A percentile compares a stretch with the other conserved stretches of the same genome.
Evolutionary conservation across 768 basidiomycete species (phyloP).

Genomic region (Serendipita indica): DNA sequence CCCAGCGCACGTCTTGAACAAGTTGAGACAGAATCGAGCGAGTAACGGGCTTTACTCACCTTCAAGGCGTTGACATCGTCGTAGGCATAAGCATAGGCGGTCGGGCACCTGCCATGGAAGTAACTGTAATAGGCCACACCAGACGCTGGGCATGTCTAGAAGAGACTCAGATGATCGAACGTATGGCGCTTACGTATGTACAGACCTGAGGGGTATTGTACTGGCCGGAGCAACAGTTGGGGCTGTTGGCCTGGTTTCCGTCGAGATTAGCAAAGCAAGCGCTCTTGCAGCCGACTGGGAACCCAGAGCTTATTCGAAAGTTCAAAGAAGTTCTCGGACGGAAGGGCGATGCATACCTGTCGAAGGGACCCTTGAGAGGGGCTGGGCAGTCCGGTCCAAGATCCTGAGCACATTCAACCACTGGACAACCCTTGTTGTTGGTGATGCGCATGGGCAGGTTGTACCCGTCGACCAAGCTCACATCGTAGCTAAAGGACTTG

Average conservation of each 20-base stretch:
- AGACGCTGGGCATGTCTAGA: conserved; percentile 41
- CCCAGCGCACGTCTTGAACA: no score
- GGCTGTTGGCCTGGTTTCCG: conserved; percentile 36
- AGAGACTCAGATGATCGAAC: no score
- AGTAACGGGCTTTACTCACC: no score
- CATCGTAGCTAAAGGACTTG: conserved; percentile 20
- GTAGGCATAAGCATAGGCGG: conserved; percentile 38
- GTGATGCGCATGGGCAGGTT: conserved; percentile 40
- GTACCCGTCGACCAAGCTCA: conserved; percentile 50
- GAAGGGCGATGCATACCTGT: conserved; percentile 19
- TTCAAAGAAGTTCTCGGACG: no score
- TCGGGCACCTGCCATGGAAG: conserved; percentile 35
- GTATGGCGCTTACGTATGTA: no score
- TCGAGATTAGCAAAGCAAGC: conserved; percentile 35
- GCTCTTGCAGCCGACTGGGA: conserved; percentile 45
- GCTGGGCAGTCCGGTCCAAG: conserved; percentile 42
- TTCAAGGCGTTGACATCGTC: no score
- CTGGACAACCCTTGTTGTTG: conserved; percentile 39
- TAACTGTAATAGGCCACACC: conserved; percentile 29
- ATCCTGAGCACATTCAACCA: conserved; percentile 47
- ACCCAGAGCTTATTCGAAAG: no score
- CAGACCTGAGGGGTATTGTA: conserved; percentile 35
- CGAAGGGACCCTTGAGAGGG: conserved; percentile 37
- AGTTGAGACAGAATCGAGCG: no score
- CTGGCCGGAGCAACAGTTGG: conserved; percentile 50